Evolutionary conservation across 2,329 filamentous ascomycete species (phyloP), one percentile per base, ranked within the genome.

Genomic region (Trichoderma sp.): DNA sequence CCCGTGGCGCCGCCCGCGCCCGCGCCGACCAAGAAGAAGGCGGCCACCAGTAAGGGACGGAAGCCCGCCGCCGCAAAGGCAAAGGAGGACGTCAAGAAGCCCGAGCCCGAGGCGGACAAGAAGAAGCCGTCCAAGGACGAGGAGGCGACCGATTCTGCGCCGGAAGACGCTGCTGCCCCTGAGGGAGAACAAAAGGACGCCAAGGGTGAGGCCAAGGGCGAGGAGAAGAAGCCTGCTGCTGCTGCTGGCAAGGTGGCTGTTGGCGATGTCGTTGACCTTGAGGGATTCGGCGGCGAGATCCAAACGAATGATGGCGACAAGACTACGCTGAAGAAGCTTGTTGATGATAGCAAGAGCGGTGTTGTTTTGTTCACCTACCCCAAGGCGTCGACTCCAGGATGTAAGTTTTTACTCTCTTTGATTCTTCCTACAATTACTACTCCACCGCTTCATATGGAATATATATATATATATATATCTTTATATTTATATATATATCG

Each of bases 281-380:
- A 87, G 52, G 83, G 79, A 69, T 90, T 90, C 75, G 88, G 88
- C 72, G 88, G 87, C 72, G 90, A 96, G 77, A 82, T 99, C 72
- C 89, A 96, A 83, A 96, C 91, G 71, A 89, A 98, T 73, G 93
- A 97, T 72, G 94, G 94, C 75, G 83, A 85, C 66, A 92, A 91
- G 82, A 94, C 91, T 6, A 93, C 89, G 1, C 83, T 99, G 69
- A 91, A 93, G 82, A 84, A 89, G 74, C 88, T 99, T 28, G 86
- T 97, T 59, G 90, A 93, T 63, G 87, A 91, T 77, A 97, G 94
- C 86, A 90, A 92, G 81, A 85, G 87, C 43, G 96, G 95, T 30
- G 91, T 98, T 54, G 93, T 97, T 39, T 83, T 98, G 34, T 97
- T 99, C 80, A 97, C 94, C 37, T 98, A 98, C 78, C 96, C 96